Percentiles rank a stretch among this genome's conserved stretches.
Evolutionary conservation across 2,329 filamentous ascomycete species (phyloP).

Genomic region (Teratosphaeria nubilosa): DNA sequence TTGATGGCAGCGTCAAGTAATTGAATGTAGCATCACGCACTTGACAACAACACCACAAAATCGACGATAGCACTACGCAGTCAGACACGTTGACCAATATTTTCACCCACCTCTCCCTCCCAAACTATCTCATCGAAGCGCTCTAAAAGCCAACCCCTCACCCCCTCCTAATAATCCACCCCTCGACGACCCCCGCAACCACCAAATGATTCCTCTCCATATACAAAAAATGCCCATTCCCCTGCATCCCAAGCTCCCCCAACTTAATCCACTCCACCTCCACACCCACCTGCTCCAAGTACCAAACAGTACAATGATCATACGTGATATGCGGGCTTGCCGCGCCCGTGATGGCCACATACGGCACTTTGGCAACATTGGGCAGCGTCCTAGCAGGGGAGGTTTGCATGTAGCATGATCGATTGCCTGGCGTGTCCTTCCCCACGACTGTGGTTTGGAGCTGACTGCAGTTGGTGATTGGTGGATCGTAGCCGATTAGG

Average conservation of each 20-base stretch:
- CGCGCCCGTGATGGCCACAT: conserved; percentile 42
- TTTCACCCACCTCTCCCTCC: too few relatives aligned
- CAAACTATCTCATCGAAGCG: not conserved
- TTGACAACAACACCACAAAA: too few relatives aligned
- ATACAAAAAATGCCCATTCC: conserved; percentile 49
- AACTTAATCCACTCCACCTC: conserved; percentile 21
- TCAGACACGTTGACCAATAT: too few relatives aligned
- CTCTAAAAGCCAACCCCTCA: not conserved
- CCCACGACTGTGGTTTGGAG: not conserved
- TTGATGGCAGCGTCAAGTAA: too few relatives aligned
- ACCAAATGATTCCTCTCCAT: conserved; percentile 43
- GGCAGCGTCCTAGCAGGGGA: conserved; percentile 35
- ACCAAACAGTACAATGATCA: conserved; percentile 46
- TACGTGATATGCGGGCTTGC: conserved; percentile 46
- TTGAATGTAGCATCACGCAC: too few relatives aligned
- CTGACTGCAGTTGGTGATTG: not conserved
- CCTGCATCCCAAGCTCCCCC: conserved; percentile 34
- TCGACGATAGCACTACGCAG: too few relatives aligned
- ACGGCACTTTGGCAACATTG: conserved; percentile 40
- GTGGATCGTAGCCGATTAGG: not conserved
- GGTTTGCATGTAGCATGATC: conserved; percentile 14
- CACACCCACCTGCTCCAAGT: conserved; percentile 44
- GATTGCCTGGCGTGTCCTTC: not conserved
- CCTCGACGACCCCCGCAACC: conserved; percentile 25
- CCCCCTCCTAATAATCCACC: conserved; percentile 10